A percentile compares a stretch with the other conserved stretches of the same genome.
Evolutionary conservation across 176 grass and related monocot genomes (phyloP).

Genomic region (Avena insularis): DNA sequence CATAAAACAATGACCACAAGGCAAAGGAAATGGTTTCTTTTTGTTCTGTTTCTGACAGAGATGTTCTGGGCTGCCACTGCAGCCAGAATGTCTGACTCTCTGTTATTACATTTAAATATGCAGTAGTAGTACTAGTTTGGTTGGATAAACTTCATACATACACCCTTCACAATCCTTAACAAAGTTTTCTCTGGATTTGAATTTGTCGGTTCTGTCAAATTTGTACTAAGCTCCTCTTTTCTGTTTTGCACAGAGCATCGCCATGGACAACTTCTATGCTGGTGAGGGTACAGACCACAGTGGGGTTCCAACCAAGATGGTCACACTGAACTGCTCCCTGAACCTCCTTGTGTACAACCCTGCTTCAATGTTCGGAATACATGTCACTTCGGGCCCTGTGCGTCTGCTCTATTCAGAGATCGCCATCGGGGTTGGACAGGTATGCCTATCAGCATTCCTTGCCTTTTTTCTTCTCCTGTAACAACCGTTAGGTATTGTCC

Average conservation of each 20-base stretch:
- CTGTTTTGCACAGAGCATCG: constrained; percentile 64
- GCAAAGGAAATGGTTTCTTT: neutral
- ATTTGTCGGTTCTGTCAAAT: neutral
- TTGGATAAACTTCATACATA: neutral
- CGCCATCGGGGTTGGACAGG: constrained; percentile 73
- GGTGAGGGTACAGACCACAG: constrained; percentile 87
- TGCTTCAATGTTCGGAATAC: constrained; percentile 92
- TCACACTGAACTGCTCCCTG: constrained; percentile 86
- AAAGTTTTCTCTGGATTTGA: neutral
- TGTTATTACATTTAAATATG: neutral
- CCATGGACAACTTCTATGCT: constrained; percentile 77
- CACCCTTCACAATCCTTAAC: neutral
- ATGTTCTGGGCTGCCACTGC: constrained; percentile 35
- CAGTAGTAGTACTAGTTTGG: neutral
- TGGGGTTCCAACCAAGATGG: constrained; percentile 91
- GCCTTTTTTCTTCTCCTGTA: neutral
- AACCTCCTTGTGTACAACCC: constrained; percentile 78
- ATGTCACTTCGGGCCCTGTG: constrained; percentile 88
- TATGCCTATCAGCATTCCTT: constrained; percentile 32
- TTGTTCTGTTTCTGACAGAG: constrained; percentile 6
- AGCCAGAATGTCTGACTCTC: constrained; percentile 19
- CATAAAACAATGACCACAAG: neutral
- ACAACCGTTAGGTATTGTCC: neutral
- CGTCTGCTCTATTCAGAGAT: constrained; percentile 84
- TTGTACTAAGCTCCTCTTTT: neutral